Conservation (phyloP, 345 rosid genomes). For the Lagerstroemia speciosa region DNA sequence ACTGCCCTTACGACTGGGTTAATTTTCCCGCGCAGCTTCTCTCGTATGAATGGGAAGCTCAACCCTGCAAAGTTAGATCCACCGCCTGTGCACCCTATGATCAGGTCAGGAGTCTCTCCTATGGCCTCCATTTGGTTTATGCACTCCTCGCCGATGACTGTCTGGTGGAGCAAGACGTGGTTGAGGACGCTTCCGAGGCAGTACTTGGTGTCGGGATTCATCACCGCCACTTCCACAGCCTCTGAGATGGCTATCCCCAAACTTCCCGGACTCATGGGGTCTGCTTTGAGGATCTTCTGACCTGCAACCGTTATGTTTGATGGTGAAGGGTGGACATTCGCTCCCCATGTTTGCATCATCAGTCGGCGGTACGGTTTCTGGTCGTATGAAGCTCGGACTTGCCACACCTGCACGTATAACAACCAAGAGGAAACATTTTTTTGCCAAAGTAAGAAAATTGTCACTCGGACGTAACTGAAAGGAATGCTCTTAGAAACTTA, state of each 20-base stretch:
- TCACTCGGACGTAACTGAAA: background rate
- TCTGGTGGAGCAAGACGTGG: slow-evolving; percentile 91
- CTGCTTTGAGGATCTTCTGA: slow-evolving; percentile 48
- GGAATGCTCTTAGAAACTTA: background rate
- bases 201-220: slow-evolving; percentile 64
- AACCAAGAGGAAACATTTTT: background rate
- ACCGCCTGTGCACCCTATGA: slow-evolving; percentile 93
- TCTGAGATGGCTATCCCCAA: slow-evolving; percentile 96
- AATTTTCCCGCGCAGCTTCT: slow-evolving; percentile 76
- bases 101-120: slow-evolving; percentile 78
- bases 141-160: slow-evolving; percentile 90
- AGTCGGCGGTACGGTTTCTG: slow-evolving; percentile 85
- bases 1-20: slow-evolving; percentile 75
- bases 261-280: slow-evolving; percentile 78
- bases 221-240: slow-evolving; percentile 85
- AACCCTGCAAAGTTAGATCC: slow-evolving; percentile 95
- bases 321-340: slow-evolving; percentile 89
- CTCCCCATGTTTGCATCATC: slow-evolving; percentile 99
- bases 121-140: slow-evolving; percentile 69
- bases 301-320: slow-evolving; percentile 62
- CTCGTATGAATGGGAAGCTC: slow-evolving; percentile 82
- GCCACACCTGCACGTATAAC: slow-evolving; percentile 61
- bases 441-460: background rate
- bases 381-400: slow-evolving; percentile 86
- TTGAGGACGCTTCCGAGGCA: slow-evolving; percentile 88